Conservation (phyloP, 2,329 filamentous ascomycete species). For the Talaromyces rugulosus region DNA sequence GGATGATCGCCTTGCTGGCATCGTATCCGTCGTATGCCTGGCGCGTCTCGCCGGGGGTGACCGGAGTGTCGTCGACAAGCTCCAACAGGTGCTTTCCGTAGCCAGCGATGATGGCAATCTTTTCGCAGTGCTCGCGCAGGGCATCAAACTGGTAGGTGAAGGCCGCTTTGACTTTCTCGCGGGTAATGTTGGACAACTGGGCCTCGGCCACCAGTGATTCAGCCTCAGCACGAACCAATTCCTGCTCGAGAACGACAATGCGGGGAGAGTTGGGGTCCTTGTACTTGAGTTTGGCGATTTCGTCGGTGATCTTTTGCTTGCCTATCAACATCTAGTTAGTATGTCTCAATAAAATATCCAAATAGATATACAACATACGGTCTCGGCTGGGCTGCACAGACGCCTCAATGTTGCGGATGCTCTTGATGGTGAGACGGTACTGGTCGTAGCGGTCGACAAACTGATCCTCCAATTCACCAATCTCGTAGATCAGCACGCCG, state of each 20-base stretch:
- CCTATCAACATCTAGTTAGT: conserved; percentile 47
- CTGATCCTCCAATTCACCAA: conserved; percentile 95
- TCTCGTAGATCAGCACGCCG: conserved; percentile 95
- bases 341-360: not conserved
- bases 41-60: conserved; percentile 94
- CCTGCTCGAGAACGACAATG: conserved; percentile 96
- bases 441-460: conserved; percentile 99
- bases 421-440: conserved; percentile 98
- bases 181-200: conserved; percentile 97
- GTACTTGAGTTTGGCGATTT: conserved; percentile 98
- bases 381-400: conserved; percentile 97
- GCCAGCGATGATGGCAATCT: conserved; percentile 94
- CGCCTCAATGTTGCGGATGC: conserved; percentile 97
- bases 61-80: conserved; percentile 91
- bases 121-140: conserved; percentile 94
- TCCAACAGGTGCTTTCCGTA: conserved; percentile 98
- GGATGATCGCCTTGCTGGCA: conserved; percentile 96
- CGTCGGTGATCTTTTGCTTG: conserved; percentile 98
- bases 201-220: conserved; percentile 98
- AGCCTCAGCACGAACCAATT: conserved; percentile 95
- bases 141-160: conserved; percentile 99
- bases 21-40: conserved; percentile 97
- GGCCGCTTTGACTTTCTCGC: conserved; percentile 97
- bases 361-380: conserved; percentile 56
- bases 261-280: conserved; percentile 98